A percentile compares a stretch with the other conserved stretches of the same genome.
These are phyloP conservation scores for Brassica napus DNA, from an alignment of 345 rosid genomes.

Conservation along the genomic window DNA sequence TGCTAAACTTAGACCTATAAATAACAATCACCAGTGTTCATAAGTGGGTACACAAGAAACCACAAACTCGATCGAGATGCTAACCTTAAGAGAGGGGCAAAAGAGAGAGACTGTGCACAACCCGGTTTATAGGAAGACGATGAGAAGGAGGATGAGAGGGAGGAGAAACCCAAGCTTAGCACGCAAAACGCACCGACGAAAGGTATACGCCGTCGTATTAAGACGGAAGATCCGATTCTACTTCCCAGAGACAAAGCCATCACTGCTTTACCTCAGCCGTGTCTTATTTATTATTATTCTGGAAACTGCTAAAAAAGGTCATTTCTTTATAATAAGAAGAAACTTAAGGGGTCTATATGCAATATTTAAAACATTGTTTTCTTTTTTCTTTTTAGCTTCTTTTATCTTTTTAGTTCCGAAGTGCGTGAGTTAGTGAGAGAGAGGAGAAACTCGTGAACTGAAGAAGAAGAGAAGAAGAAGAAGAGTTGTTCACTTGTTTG, in stretches of 20 bases:
- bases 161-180: conserved; percentile 63
- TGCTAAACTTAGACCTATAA: conserved; percentile 60
- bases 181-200: conserved; percentile 70
- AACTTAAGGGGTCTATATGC: neutral
- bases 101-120: conserved; percentile 55
- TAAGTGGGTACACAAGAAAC: neutral
- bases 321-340: neutral
- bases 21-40: neutral
- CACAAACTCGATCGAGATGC: neutral
- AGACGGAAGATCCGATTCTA: conserved; percentile 40
- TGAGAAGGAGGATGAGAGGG: conserved; percentile 39
- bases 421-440: conserved; percentile 1
- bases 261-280: neutral
- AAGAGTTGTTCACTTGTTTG: too few species aligned
- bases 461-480: too few species aligned
- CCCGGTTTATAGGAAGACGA: conserved; percentile 51
- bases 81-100: conserved; percentile 56
- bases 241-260: conserved; percentile 44
- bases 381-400: neutral
- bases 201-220: conserved; percentile 54
- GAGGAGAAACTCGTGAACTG: neutral
- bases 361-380: neutral
- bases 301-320: conserved; percentile 11
- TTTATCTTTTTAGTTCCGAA: conserved; percentile 6
- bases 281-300: conserved; percentile 10